phyloP scores from a whole-genome alignment of 371 early-diverging fungal genomes.

The Parasitella parasitica region DNA sequence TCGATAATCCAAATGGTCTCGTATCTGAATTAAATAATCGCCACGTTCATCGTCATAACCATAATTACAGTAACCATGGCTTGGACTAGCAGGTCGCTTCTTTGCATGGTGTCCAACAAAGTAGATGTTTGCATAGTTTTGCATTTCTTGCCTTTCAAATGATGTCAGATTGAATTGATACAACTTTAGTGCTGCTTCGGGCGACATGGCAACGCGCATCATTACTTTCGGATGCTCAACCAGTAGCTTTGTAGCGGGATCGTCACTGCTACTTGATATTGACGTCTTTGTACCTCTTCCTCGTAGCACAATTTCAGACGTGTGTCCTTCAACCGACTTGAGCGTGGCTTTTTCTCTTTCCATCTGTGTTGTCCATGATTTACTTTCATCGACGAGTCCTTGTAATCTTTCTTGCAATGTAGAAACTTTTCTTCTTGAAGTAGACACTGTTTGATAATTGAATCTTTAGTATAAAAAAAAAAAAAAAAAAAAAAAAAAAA shows the following conservation, averaged over 20 bases:
- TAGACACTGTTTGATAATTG: slow-evolving; percentile 1
- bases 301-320: slow-evolving; percentile 21
- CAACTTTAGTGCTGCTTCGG: slow-evolving; percentile 55
- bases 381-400: slow-evolving; percentile 26
- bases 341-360: slow-evolving; percentile 3
- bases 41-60: slow-evolving; percentile 88
- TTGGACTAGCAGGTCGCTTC: slow-evolving; percentile 51
- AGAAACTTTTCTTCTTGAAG: slow-evolving; percentile 13
- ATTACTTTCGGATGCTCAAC: slow-evolving; percentile 11
- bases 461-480: neutral
- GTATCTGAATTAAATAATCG: slow-evolving; percentile 71
- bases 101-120: slow-evolving; percentile 79
- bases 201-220: slow-evolving; percentile 44
- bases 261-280: neutral
- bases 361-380: slow-evolving; percentile 15
- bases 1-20: slow-evolving; percentile 81
- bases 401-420: slow-evolving; percentile 31
- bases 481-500: neutral
- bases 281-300: slow-evolving; percentile 11
- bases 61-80: slow-evolving; percentile 54
- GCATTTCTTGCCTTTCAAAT: slow-evolving; percentile 84
- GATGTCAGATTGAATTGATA: slow-evolving; percentile 69
- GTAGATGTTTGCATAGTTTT: slow-evolving; percentile 77
- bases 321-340: slow-evolving; percentile 5
- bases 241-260: neutral